These are phyloP conservation scores for Brassica incana DNA, from an alignment of 345 rosid species.

Conservation along the genomic window DNA sequence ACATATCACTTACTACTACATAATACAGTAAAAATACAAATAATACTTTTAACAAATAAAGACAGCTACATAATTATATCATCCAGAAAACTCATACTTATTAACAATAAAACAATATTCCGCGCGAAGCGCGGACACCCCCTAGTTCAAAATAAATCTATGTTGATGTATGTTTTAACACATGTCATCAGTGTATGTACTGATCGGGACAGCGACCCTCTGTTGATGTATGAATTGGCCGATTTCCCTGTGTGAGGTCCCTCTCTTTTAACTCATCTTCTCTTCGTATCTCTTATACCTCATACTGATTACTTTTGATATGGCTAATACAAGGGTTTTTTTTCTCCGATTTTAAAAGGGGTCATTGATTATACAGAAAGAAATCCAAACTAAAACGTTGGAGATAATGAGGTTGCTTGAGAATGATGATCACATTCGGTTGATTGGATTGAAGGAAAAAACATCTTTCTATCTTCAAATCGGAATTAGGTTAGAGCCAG, in stretches of 20 bases:
- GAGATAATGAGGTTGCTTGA: neutral
- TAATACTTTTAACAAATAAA: too few species aligned
- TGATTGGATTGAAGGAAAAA: neutral
- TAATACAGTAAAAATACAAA: too few species aligned
- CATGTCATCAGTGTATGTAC: too few species aligned
- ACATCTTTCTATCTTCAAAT: neutral
- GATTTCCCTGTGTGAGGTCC: neutral
- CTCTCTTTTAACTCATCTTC: neutral
- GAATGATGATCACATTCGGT: neutral
- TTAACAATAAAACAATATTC: too few species aligned
- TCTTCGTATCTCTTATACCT: neutral
- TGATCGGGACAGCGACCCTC: too few species aligned
- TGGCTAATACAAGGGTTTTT: neutral
- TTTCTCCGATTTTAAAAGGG: neutral
- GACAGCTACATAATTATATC: too few species aligned
- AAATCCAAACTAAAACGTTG: neutral
- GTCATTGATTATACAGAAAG: neutral
- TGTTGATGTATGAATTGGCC: too few species aligned
- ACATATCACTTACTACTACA: too few species aligned
- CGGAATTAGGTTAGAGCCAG: neutral
- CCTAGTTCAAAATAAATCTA: too few species aligned
- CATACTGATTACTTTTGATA: neutral
- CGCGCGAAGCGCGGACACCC: too few species aligned
- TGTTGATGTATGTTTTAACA: too few species aligned
- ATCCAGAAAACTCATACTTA: too few species aligned